A percentile compares a stretch with the other conserved stretches of the same genome.
These are phyloP conservation scores for Aspergillus campestris DNA, from an alignment of 495 filamentous ascomycete species.

Conservation along the genomic window DNA sequence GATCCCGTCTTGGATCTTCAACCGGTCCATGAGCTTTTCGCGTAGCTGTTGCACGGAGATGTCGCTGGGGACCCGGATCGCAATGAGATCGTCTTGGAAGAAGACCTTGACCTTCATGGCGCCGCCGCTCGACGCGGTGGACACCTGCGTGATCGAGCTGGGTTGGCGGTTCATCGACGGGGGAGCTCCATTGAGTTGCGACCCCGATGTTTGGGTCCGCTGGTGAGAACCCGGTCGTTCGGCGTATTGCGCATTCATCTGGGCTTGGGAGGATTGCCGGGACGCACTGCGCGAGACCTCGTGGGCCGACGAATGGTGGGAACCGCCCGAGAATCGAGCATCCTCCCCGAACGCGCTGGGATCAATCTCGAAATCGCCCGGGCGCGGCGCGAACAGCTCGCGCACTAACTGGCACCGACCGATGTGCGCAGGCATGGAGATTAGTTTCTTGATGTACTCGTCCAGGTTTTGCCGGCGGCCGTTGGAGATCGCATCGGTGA, in stretches of 20 bases:
- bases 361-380: conserved; percentile 89
- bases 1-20: conserved; percentile 66
- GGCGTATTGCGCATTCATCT: conserved; percentile 51
- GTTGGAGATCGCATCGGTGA: conserved; percentile 93
- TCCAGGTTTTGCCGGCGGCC: conserved; percentile 86
- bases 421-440: conserved; percentile 77
- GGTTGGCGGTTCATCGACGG: conserved; percentile 60
- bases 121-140: conserved; percentile 39
- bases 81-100: conserved; percentile 82
- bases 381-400: conserved; percentile 80
- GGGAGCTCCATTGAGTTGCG: conserved; percentile 33
- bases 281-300: conserved; percentile 50
- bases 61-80: conserved; percentile 76
- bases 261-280: conserved; percentile 64
- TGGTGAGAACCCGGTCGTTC: conserved; percentile 50
- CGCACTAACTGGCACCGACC: conserved; percentile 73
- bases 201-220: conserved; percentile 40
- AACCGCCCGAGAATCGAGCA: conserved; percentile 59
- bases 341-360: conserved; percentile 56
- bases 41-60: conserved; percentile 70
- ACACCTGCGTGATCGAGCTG: conserved; percentile 66
- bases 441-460: conserved; percentile 85
- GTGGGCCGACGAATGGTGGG: conserved; percentile 58
- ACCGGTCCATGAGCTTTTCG: conserved; percentile 69
- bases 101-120: conserved; percentile 90